phyloP scores from a whole-genome alignment of 2,329 filamentous ascomycete species.

The Leptographium flavum region DNA sequence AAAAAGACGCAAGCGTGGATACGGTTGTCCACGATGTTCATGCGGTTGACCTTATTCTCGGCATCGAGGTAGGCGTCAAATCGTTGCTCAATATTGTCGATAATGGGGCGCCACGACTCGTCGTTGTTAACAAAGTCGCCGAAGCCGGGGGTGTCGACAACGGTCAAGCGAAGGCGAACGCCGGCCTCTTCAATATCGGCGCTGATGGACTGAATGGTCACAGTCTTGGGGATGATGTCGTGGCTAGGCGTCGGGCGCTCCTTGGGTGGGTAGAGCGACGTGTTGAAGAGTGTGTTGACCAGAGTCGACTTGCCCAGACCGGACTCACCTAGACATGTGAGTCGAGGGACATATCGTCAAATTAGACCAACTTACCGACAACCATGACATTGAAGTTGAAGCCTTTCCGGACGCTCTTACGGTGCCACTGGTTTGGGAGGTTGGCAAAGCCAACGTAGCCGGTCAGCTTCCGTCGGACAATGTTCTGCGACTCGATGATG shows the following conservation, averaged over 20 bases:
- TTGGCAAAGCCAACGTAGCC: constrained; percentile 99
- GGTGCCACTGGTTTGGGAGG: constrained; percentile 98
- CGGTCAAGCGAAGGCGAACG: constrained; percentile 86
- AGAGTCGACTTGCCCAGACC: constrained; percentile 97
- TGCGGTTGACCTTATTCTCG: constrained; percentile 99
- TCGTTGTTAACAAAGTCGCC: constrained; percentile 99
- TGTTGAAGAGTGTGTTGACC: constrained; percentile 99
- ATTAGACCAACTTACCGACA: constrained; percentile 56
- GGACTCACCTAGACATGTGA: constrained; percentile 63
- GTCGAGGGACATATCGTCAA: neutral
- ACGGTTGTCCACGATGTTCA: constrained; percentile 99
- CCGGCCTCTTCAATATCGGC: constrained; percentile 97
- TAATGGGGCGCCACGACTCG: constrained; percentile 96
- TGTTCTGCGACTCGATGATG: constrained; percentile 70
- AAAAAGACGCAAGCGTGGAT: constrained; percentile 99
- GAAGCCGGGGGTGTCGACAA: constrained; percentile 95
- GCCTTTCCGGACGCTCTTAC: constrained; percentile 98
- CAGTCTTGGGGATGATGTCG: constrained; percentile 97
- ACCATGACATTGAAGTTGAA: constrained; percentile 99
- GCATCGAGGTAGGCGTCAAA: constrained; percentile 97
- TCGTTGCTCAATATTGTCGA: constrained; percentile 98
- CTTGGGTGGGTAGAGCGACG: constrained; percentile 94
- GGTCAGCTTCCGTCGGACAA: constrained; percentile 94
- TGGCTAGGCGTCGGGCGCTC: constrained; percentile 95
- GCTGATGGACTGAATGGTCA: constrained; percentile 87